Conservation (phyloP, 257 asterid species). For the Cynanchum wilfordii region DNA sequence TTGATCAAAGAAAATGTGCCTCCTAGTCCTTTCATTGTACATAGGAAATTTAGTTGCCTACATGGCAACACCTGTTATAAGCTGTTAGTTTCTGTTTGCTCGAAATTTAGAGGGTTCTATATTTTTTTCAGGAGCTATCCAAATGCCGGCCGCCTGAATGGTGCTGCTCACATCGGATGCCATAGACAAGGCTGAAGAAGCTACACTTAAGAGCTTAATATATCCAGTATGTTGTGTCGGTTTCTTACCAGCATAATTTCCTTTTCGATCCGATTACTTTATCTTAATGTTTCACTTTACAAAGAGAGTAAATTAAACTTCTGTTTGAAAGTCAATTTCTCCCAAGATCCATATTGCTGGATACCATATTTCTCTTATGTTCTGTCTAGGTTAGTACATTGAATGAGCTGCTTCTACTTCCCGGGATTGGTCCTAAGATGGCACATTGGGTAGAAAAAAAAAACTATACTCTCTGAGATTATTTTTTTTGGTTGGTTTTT, state of each 20-base stretch:
- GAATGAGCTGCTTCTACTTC: too few relatives aligned
- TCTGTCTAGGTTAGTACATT: too few relatives aligned
- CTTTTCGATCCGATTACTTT: neutral
- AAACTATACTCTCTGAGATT: slow-evolving; percentile 11
- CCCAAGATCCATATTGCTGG: slow-evolving; percentile 26
- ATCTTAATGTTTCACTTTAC: neutral
- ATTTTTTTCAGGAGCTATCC: too few relatives aligned
- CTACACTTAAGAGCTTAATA: slow-evolving; percentile 57
- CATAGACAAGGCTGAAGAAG: too few relatives aligned
- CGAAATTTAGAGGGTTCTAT: too few relatives aligned
- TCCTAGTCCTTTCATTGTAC: too few relatives aligned
- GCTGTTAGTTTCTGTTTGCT: too few relatives aligned
- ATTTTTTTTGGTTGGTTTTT: neutral
- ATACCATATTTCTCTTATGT: too few relatives aligned
- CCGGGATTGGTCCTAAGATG: slow-evolving; percentile 99
- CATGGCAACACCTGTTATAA: too few relatives aligned
- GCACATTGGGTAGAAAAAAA: slow-evolving; percentile 93
- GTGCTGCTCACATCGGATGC: too few relatives aligned
- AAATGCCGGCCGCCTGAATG: too few relatives aligned
- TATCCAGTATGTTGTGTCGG: slow-evolving; percentile 62
- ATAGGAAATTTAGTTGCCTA: too few relatives aligned
- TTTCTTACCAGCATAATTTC: slow-evolving; percentile 4
- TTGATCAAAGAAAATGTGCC: neutral
- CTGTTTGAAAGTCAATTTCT: neutral
- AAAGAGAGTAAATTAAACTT: neutral